A percentile compares a stretch with the other conserved stretches of the same genome.
Conservation (phyloP, 352 stramenopile genomes). For the Phytophthora quininea region DNA sequence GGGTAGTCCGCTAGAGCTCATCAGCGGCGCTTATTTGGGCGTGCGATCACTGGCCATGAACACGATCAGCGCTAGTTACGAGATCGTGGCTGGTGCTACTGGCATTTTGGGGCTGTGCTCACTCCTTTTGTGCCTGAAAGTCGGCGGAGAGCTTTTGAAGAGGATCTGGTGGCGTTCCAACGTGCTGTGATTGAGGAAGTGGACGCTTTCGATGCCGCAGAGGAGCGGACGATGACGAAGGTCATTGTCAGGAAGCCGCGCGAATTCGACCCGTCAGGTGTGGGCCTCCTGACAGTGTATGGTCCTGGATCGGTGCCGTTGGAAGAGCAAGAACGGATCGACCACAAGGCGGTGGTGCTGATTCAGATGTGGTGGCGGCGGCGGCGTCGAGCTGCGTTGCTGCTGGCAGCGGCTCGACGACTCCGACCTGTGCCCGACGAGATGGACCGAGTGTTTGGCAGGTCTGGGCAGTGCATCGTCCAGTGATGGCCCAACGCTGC, state of each 20-base stretch:
- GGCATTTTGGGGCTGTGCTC: conserved; percentile 79
- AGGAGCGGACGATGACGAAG: conserved; percentile 90
- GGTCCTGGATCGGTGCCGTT: conserved; percentile 85
- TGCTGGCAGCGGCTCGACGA: conserved; percentile 67
- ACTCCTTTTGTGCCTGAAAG: conserved; percentile 71
- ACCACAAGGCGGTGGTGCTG: conserved; percentile 78
- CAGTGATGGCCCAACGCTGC: conserved; percentile 24
- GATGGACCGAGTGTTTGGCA: conserved; percentile 23
- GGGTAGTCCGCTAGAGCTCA: conserved; percentile 81
- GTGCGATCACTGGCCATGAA: conserved; percentile 89
- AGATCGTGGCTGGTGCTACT: conserved; percentile 83
- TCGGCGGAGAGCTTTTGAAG: conserved; percentile 79
- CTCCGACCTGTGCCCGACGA: conserved; percentile 56
- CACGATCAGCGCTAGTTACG: conserved; percentile 88
- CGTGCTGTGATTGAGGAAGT: conserved; percentile 89
- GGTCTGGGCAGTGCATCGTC: conserved; percentile 34
- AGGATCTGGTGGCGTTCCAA: conserved; percentile 87
- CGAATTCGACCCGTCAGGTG: conserved; percentile 73
- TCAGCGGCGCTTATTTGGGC: conserved; percentile 84
- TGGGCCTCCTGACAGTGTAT: conserved; percentile 85
- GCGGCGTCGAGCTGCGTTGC: conserved; percentile 59
- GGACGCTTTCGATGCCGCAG: conserved; percentile 83
- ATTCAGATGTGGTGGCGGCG: conserved; percentile 88
- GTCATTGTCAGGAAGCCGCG: conserved; percentile 82
- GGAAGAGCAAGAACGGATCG: conserved; percentile 89